phyloP scores from a whole-genome alignment of 345 rosid species.

The Citrus glauca region DNA sequence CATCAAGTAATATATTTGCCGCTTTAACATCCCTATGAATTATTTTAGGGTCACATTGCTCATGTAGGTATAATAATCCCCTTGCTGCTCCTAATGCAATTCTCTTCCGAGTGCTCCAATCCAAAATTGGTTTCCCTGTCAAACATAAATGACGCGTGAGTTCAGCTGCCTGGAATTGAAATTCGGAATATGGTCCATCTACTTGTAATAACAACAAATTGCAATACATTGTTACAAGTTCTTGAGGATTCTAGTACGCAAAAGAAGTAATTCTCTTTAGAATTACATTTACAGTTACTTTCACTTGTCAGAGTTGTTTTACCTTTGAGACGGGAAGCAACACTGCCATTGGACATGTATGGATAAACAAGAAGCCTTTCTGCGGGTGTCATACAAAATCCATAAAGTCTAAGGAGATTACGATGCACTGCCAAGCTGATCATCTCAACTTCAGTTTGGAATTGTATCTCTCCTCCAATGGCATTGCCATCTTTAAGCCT shows the following conservation, averaged over 20 bases:
- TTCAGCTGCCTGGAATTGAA: background rate
- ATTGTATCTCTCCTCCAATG: slow-evolving; percentile 76
- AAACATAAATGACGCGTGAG: background rate
- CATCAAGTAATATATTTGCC: slow-evolving; percentile 91
- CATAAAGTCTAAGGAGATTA: slow-evolving; percentile 82
- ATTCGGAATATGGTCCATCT: background rate
- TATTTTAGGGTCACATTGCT: slow-evolving; percentile 97
- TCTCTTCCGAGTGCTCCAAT: slow-evolving; percentile 90
- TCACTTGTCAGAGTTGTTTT: background rate
- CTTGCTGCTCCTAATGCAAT: slow-evolving; percentile 94
- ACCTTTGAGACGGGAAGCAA: slow-evolving; percentile 96
- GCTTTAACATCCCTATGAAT: slow-evolving; percentile 99
- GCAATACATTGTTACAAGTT: background rate
- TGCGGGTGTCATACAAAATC: slow-evolving; percentile 74
- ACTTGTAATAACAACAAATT: background rate
- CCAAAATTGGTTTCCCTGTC: slow-evolving; percentile 70
- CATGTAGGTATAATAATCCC: slow-evolving; percentile 90
- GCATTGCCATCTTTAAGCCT: slow-evolving; percentile 87
- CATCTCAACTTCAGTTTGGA: slow-evolving; percentile 97
- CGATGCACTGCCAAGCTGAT: slow-evolving; percentile 97
- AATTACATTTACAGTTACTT: background rate
- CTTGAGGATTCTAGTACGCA: background rate
- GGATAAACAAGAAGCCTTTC: slow-evolving; percentile 96
- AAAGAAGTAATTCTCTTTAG: background rate
- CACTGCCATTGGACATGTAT: slow-evolving; percentile 95